Conservation (phyloP, 352 stramenopile genomes). For the Salisapilia sapeloensis region DNA sequence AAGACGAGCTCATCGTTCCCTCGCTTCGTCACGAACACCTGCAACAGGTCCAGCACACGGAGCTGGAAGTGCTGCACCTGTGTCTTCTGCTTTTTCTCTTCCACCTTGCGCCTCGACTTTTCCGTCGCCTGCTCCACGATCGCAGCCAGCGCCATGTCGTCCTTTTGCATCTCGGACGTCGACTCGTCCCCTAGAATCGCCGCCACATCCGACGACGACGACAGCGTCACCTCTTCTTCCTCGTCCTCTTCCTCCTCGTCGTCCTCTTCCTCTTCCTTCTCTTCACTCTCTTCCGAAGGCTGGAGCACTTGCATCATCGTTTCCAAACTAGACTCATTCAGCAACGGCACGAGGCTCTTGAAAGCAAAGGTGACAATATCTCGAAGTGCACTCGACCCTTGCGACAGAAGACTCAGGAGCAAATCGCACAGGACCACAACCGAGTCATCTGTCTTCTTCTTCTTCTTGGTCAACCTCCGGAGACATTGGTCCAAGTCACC, state of each 20-base stretch:
- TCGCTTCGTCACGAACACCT: slow-evolving; percentile 35
- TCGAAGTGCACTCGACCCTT: slow-evolving; percentile 69
- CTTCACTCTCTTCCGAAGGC: slow-evolving; percentile 12
- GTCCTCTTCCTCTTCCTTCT: slow-evolving; percentile 13
- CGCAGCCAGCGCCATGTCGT: slow-evolving; percentile 62
- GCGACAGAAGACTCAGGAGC: slow-evolving; percentile 63
- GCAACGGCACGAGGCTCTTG: slow-evolving; percentile 43
- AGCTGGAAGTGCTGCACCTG: slow-evolving; percentile 76
- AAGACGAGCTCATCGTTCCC: slow-evolving; percentile 14
- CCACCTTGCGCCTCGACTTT: slow-evolving; percentile 58
- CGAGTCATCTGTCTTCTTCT: slow-evolving; percentile 13
- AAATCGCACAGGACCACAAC: slow-evolving; percentile 70
- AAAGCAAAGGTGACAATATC: slow-evolving; percentile 75
- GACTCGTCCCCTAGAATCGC: slow-evolving; percentile 45
- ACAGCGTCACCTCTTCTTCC: slow-evolving; percentile 40
- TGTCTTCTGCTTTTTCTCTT: slow-evolving; percentile 40
- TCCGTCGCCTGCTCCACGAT: slow-evolving; percentile 66
- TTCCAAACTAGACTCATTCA: slow-evolving; percentile 36
- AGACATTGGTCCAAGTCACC: slow-evolving; percentile 61
- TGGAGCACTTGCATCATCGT: slow-evolving; percentile 59
- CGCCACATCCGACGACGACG: slow-evolving; percentile 36
- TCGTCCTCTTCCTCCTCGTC: slow-evolving; percentile 18
- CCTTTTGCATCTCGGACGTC: slow-evolving; percentile 43
- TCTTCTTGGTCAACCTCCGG: slow-evolving; percentile 18
- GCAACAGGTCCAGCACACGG: slow-evolving; percentile 61